Conservation (phyloP, 129 eudicot species). For the Flaveria linearis region DNA sequence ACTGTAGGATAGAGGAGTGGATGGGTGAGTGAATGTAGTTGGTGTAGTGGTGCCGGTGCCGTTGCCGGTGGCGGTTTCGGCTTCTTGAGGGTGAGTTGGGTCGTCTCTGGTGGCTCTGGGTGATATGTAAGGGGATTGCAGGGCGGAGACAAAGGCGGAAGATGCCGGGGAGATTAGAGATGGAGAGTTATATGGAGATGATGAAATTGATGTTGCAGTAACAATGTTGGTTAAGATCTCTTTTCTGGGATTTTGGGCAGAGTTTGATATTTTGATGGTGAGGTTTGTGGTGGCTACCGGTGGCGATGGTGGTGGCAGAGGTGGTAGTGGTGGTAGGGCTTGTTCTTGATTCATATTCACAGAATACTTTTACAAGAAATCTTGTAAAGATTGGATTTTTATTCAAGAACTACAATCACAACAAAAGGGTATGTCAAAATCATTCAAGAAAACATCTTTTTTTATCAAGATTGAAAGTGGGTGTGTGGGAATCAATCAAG, state of each 20-base stretch:
- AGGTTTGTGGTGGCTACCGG: conserved; percentile 48
- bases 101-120: conserved; percentile 64
- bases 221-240: conserved; percentile 43
- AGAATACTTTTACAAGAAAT: conserved; percentile 11
- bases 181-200: conserved; percentile 79
- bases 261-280: conserved; percentile 62
- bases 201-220: conserved; percentile 43
- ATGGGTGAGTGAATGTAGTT: conserved; percentile 57
- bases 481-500: conserved; percentile 33
- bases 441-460: conserved; percentile 19
- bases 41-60: conserved; percentile 40
- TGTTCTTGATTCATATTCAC: conserved; percentile 43
- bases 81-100: conserved; percentile 44
- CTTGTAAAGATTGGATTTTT: conserved; percentile 24
- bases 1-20: conserved; percentile 68
- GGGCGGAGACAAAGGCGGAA: conserved; percentile 89
- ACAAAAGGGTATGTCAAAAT: conserved; percentile 14
- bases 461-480: conserved; percentile 21
- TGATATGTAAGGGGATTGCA: conserved; percentile 89
- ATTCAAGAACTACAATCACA: conserved; percentile 19
- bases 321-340: conserved; percentile 26
- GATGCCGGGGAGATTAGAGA: conserved; percentile 81
- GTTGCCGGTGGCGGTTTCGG: not conserved
- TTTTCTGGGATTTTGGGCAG: conserved; percentile 41
- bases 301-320: conserved; percentile 28